A percentile compares a stretch with the other conserved stretches of the same genome.
These are phyloP conservation scores for Hypoxylon sp. DNA, from an alignment of 2,329 filamentous ascomycete species.

Conservation along the genomic window DNA sequence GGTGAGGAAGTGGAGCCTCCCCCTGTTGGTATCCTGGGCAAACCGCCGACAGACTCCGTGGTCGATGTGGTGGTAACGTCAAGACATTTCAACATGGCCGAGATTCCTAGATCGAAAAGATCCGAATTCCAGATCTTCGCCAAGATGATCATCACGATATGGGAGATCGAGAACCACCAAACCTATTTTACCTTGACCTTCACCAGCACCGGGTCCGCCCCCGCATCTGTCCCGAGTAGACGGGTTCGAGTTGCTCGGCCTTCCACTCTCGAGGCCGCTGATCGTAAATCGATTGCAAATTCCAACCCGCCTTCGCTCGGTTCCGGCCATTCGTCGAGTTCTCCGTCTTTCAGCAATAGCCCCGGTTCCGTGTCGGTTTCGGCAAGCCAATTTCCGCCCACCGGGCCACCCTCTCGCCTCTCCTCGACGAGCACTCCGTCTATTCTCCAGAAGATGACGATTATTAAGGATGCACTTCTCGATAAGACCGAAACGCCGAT, in stretches of 20 bases:
- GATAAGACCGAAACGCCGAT: constrained; percentile 79
- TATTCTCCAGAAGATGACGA: constrained; percentile 74
- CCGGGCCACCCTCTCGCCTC: constrained; percentile 68
- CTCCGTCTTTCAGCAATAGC: constrained; percentile 56
- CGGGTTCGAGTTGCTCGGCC: constrained; percentile 52
- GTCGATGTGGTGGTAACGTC: constrained; percentile 73
- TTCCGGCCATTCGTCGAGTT: constrained; percentile 59
- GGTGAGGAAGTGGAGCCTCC: constrained; percentile 48
- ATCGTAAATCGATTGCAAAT: constrained; percentile 54
- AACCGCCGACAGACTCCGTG: constrained; percentile 65
- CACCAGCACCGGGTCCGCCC: constrained; percentile 63
- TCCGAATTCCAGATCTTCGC: constrained; percentile 61
- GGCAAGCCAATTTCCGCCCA: constrained; percentile 69
- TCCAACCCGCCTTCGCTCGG: constrained; percentile 57
- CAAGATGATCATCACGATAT: constrained; percentile 80
- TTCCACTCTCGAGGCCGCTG: constrained; percentile 56
- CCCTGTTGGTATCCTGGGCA: constrained; percentile 39
- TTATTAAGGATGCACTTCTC: constrained; percentile 80
- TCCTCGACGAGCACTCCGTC: constrained; percentile 67
- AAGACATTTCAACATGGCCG: constrained; percentile 53
- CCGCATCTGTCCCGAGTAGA: constrained; percentile 45
- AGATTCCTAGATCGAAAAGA: constrained; percentile 48
- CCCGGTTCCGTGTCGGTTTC: constrained; percentile 63
- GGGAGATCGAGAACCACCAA: constrained; percentile 72
- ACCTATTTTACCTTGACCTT: constrained; percentile 80